These are phyloP conservation scores for Parsonsia alboflavescens DNA, from an alignment of 257 asterid species.

Conservation along the genomic window DNA sequence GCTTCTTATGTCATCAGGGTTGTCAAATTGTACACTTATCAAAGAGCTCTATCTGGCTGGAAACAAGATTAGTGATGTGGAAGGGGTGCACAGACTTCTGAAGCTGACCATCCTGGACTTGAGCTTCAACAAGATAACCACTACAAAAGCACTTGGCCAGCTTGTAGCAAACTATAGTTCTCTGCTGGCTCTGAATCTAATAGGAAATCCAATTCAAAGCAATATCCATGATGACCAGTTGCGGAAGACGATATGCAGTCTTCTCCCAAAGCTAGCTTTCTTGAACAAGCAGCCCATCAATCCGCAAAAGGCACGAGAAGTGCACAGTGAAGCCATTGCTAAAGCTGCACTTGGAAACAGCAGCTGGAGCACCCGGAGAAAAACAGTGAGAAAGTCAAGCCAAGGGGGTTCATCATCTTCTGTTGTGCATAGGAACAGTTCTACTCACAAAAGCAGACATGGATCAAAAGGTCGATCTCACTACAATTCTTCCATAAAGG, in stretches of 20 bases:
- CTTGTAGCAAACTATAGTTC: constrained; percentile 75
- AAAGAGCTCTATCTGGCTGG: constrained; percentile 81
- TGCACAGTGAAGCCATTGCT: constrained; percentile 47
- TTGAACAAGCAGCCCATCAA: constrained; percentile 61
- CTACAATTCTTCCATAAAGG: constrained; percentile 23
- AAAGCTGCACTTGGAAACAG: constrained; percentile 57
- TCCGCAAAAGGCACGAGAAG: constrained; percentile 56
- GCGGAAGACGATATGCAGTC: constrained; percentile 52
- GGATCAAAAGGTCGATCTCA: constrained; percentile 35
- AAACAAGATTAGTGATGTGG: constrained; percentile 74
- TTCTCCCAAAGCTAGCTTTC: constrained; percentile 58
- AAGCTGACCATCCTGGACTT: constrained; percentile 67
- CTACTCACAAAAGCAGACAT: constrained; percentile 37
- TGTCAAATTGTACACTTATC: constrained; percentile 56
- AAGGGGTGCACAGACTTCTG: constrained; percentile 78
- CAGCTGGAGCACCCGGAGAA: constrained; percentile 35
- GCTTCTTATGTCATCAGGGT: constrained; percentile 36
- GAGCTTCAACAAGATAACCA: constrained; percentile 77
- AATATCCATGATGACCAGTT: constrained; percentile 61
- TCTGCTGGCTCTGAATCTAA: constrained; percentile 56
- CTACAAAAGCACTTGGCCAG: constrained; percentile 77
- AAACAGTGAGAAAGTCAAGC: constrained; percentile 32
- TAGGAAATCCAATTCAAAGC: constrained; percentile 75
- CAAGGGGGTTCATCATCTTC: constrained; percentile 32
- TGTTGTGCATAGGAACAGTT: constrained; percentile 31